phyloP scores from a whole-genome alignment of 208 protist genomes.

The Lotmaria passim region DNA sequence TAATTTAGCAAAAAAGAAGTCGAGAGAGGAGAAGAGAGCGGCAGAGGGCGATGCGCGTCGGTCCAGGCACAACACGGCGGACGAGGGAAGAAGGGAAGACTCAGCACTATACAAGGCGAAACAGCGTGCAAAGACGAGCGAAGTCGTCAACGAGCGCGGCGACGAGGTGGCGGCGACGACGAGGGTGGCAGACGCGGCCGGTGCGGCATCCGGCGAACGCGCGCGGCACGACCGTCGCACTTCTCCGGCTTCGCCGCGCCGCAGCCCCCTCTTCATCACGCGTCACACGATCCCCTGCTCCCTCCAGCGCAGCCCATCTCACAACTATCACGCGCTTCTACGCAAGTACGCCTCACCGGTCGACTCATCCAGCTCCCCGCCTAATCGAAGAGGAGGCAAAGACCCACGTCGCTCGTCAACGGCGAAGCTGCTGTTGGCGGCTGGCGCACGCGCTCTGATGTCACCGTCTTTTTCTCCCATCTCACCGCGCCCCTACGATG shows the following conservation, averaged over 20 bases:
- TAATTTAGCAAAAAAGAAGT: not conserved
- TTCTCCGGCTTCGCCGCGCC: not conserved
- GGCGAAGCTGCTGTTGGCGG: not conserved
- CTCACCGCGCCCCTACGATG: constrained; percentile 21
- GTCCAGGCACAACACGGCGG: no score
- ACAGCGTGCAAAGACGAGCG: no score
- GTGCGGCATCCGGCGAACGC: not conserved
- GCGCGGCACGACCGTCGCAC: not conserved
- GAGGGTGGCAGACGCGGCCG: not conserved
- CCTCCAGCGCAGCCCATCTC: constrained; percentile 14
- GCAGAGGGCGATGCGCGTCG: not conserved
- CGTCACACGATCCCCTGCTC: constrained; percentile 43
- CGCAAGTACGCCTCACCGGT: constrained; percentile 18
- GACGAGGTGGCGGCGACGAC: no score
- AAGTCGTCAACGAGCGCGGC: no score
- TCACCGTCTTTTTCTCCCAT: not conserved
- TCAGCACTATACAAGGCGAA: no score
- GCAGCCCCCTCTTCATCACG: constrained; percentile 17
- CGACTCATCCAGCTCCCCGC: no score
- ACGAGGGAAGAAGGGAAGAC: no score
- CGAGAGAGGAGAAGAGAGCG: not conserved
- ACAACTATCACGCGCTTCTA: constrained; percentile 29
- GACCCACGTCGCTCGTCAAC: not conserved
- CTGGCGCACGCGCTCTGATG: not conserved
- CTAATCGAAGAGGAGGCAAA: no score